Conservation (phyloP, 2,329 filamentous ascomycete genomes). For the Basipetospora sp. region DNA sequence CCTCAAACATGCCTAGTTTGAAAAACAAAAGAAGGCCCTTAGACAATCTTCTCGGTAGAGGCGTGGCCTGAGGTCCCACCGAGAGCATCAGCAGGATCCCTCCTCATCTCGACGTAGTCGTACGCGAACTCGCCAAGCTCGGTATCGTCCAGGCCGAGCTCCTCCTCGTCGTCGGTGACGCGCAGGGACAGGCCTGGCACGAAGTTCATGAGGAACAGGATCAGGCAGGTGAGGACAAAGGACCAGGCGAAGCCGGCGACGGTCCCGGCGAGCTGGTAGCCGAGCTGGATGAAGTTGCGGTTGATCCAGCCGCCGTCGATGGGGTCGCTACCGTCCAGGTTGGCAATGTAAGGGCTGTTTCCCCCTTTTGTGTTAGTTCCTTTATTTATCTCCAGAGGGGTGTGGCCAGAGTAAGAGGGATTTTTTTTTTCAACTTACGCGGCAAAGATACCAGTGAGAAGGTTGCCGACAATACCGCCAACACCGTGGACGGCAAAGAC, state of each 20-base stretch:
- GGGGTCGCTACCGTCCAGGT: constrained; percentile 63
- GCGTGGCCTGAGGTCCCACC: no score
- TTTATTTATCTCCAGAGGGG: no score
- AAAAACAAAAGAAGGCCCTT: no score
- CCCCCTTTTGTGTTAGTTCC: no score
- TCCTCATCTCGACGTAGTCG: constrained; percentile 78
- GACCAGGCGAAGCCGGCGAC: constrained; percentile 50
- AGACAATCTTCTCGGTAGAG: no score
- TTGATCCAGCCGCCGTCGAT: constrained; percentile 57
- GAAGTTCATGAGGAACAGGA: constrained; percentile 61
- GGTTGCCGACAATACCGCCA: constrained; percentile 51
- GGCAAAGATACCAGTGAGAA: constrained; percentile 62
- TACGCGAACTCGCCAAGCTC: constrained; percentile 83
- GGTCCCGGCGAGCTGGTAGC: constrained; percentile 69
- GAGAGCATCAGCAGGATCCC: no score
- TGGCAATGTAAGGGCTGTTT: constrained; percentile 59
- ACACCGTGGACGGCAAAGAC: constrained; percentile 59
- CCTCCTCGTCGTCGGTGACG: constrained; percentile 66
- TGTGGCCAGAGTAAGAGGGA: no score
- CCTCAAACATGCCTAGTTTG: no score
- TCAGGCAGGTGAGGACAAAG: constrained; percentile 57
- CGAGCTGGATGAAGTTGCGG: constrained; percentile 58
- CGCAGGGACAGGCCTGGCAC: constrained; percentile 67
- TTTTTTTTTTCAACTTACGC: no score
- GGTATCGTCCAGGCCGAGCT: constrained; percentile 79